Conservation (phyloP, 23 red algal genomes). For the Gracilaria caudata region DNA sequence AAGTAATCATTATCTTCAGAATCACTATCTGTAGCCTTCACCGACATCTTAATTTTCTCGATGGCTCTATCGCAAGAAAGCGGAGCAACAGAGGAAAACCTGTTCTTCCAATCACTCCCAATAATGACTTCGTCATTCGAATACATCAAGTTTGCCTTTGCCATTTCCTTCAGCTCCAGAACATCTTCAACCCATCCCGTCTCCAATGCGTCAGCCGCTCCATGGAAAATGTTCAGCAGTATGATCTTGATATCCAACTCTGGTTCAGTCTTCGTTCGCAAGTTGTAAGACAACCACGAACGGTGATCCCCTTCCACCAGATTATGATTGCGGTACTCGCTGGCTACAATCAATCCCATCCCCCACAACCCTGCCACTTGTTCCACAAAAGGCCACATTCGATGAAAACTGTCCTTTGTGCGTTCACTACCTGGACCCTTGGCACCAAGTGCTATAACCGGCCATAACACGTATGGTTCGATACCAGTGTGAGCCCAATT, state of each 20-base stretch:
- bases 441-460: conserved; percentile 16
- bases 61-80: neutral
- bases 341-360: conserved; percentile 27
- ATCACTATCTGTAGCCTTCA: neutral
- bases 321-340: conserved; percentile 21
- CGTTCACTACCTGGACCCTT: conserved; percentile 7
- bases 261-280: conserved; percentile 28
- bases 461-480: conserved; percentile 29
- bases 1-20: no score
- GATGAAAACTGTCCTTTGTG: neutral
- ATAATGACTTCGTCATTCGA: conserved; percentile 13
- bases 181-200: conserved; percentile 48
- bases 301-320: neutral
- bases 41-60: neutral
- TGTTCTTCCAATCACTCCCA: conserved; percentile 16
- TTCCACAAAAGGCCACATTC: conserved; percentile 56
- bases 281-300: conserved; percentile 25
- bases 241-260: conserved; percentile 20
- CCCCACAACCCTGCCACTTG: conserved; percentile 31
- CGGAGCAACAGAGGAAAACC: conserved; percentile 10
- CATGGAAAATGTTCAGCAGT: conserved; percentile 44
- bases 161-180: conserved; percentile 42
- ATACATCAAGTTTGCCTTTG: conserved; percentile 20
- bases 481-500: conserved; percentile 49
- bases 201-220: conserved; percentile 19